These are phyloP conservation scores for Penicillium sp. DNA, from an alignment of 2,329 filamentous ascomycete genomes.

Conservation along the genomic window DNA sequence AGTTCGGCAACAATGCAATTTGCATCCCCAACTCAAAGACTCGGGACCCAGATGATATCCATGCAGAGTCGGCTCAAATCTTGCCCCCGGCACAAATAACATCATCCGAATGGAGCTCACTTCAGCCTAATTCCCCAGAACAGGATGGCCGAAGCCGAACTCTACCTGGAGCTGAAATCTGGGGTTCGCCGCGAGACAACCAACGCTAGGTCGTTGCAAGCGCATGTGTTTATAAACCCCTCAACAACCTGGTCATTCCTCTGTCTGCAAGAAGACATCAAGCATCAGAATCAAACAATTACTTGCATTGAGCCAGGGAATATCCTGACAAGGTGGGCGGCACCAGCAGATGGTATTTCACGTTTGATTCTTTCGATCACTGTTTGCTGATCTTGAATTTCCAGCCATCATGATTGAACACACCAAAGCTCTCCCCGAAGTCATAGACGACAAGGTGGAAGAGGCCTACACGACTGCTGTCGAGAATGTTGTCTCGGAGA, in stretches of 20 bases:
- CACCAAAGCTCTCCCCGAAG: not conserved
- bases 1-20: not conserved
- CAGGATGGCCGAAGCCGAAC: not conserved
- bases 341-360: not conserved
- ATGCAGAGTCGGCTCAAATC: not conserved
- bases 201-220: not conserved
- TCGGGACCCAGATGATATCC: not conserved
- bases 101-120: not conserved
- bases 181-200: not conserved
- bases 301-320: not conserved
- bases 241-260: not conserved
- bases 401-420: not conserved
- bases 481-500: not conserved
- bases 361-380: not conserved
- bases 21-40: not conserved
- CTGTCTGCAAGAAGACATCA: not conserved
- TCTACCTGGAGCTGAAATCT: not conserved
- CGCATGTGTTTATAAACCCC: not conserved
- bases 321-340: not conserved
- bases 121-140: not conserved
- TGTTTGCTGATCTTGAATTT: not conserved
- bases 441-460: not conserved
- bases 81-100: not conserved
- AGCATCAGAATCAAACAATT: not conserved
- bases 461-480: not conserved